Base-by-base conservation (phyloP, 2,329 filamentous ascomycete species). In the Fusarium guadeloupense region DNA sequence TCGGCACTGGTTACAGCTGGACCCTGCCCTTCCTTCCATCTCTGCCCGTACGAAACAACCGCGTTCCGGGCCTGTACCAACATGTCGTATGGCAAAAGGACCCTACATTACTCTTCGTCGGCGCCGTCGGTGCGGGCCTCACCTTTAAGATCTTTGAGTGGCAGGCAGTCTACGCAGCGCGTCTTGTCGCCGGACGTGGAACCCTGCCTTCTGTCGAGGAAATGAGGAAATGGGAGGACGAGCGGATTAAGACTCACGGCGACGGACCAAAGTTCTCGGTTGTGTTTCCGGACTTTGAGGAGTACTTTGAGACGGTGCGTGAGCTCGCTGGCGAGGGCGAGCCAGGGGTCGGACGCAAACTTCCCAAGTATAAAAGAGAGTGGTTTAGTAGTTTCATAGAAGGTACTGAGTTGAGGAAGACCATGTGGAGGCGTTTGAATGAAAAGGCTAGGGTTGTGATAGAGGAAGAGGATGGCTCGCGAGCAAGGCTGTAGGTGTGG, bases 111-210 rank as follows among this genome's bases (percentile, higher is more conserved):
- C 72, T 83, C 3, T 88, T 88, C 64, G 76, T 88, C 3, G 86
- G 85, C 21, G 86, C 85, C 5, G 84, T 82, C 0, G 75, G 76
- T 2, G 82, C 83, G 0, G 84, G 83, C 0, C 72, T 90, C 23
- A 90, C 87, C 0, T 90, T 90, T 75, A 88, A 87, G 69, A 81
- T 89, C 25, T 89, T 88, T 50, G 87, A 89, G 73, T 89, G 85
- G 84, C 87, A 89, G 67, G 85, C 86, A 7, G 86, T 89, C 0
- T 78, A 85, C 2, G 84, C 82, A 0, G 86, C 87, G 2, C 77
- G 86, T 0, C 72, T 87, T 3, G 76, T 89, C 0, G 81, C 86
- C 1, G 84, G 84, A 0, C 77, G 84, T 2, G 80, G 80, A 0
- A 73, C 63, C 1, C 72, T 89, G 2, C 87, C 87, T 0, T 61